phyloP scores from a whole-genome alignment of 192 early-diverging fungal genomes.

The Haplosporangium gracile region DNA sequence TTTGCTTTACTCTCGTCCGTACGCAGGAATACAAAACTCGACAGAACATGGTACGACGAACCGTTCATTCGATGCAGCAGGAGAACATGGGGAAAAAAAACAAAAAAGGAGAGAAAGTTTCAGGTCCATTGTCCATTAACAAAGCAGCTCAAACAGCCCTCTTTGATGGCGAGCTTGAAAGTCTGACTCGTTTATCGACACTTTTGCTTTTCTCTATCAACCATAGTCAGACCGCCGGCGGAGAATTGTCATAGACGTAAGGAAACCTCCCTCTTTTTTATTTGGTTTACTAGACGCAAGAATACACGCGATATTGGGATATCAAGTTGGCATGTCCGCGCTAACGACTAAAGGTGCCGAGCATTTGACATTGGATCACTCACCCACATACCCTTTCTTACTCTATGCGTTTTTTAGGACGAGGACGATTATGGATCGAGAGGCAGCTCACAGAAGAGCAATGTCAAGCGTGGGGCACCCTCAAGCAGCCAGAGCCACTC shows the following conservation, averaged over 20 bases:
- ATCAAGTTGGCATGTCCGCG: neutral
- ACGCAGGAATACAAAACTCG: too few relatives aligned
- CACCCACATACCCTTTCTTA: neutral
- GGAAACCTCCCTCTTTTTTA: neutral
- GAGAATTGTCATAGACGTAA: constrained; percentile 30
- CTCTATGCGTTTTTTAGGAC: constrained; percentile 1
- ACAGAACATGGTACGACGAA: too few relatives aligned
- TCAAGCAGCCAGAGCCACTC: constrained; percentile 5
- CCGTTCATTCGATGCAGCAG: too few relatives aligned
- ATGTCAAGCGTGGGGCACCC: constrained; percentile 21
- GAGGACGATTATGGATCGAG: constrained; percentile 32
- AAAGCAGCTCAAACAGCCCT: too few relatives aligned
- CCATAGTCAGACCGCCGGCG: constrained; percentile 24
- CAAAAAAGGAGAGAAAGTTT: too few relatives aligned
- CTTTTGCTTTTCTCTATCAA: neutral
- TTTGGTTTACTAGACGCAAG: neutral
- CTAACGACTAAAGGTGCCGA: too few relatives aligned
- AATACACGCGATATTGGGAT: neutral
- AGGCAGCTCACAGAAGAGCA: constrained; percentile 9
- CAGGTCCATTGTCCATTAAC: too few relatives aligned
- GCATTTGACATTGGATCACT: neutral
- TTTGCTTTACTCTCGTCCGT: neutral
- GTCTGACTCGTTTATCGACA: neutral
- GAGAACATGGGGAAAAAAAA: too few relatives aligned
- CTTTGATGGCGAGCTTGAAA: too few relatives aligned